These are phyloP conservation scores for Picea sitchensis DNA, from an alignment of 75 land plant species.

Conservation along the genomic window DNA sequence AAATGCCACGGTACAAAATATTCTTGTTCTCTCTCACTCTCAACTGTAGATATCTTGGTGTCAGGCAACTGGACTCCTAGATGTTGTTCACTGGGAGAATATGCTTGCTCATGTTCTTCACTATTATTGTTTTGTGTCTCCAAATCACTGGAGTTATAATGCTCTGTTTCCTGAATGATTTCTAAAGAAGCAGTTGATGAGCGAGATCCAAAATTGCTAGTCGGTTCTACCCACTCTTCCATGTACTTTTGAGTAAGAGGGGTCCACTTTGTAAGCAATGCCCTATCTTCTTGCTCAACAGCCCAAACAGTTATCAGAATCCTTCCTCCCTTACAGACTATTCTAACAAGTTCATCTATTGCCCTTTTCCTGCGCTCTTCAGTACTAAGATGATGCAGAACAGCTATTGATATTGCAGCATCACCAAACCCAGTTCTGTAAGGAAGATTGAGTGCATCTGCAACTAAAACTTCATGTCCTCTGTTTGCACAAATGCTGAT, in stretches of 20 bases:
- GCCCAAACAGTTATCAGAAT: conserved; percentile 97
- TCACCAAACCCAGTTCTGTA: conserved; percentile 72
- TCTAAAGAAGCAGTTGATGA: conserved; percentile 34
- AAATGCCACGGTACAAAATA: conserved; percentile 99
- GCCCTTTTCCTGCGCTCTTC: conserved; percentile 83
- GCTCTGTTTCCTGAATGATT: conserved; percentile 67
- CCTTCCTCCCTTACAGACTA: conserved; percentile 65
- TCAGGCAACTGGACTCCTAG: neutral
- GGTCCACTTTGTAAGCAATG: conserved; percentile 85
- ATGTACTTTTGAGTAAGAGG: conserved; percentile 67
- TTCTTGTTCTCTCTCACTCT: conserved; percentile 45
- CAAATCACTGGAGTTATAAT: conserved; percentile 18
- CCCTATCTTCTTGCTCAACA: conserved; percentile 87
- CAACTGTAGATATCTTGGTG: neutral
- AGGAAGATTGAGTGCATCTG: conserved; percentile 91
- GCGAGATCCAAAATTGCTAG: conserved; percentile 37
- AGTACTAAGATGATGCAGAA: conserved; percentile 92
- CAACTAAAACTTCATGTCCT: conserved; percentile 92
- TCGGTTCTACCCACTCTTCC: conserved; percentile 79
- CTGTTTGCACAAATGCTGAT: conserved; percentile 71
- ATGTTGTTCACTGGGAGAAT: neutral
- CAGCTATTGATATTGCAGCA: conserved; percentile 97
- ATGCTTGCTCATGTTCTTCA: neutral
- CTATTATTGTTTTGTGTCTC: neutral
- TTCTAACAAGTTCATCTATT: conserved; percentile 72